Percentiles rank a stretch among this genome's conserved stretches.
These are phyloP conservation scores for Hymenoscyphus repandus DNA, from an alignment of 2,329 filamentous ascomycete genomes.

Conservation along the genomic window DNA sequence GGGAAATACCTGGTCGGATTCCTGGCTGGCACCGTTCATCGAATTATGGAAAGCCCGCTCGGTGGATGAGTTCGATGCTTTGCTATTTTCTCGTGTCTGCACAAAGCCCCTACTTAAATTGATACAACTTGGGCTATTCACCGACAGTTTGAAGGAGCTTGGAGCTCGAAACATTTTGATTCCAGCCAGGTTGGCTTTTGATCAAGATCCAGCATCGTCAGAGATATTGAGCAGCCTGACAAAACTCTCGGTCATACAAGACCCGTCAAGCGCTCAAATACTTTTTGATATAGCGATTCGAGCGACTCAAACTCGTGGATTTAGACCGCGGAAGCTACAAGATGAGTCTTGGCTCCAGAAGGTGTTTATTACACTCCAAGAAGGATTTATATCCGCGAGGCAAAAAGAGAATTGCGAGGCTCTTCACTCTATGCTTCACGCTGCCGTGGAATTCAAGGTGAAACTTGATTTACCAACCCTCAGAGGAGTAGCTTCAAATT, in stretches of 20 bases:
- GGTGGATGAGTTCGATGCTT: slow-evolving; percentile 17
- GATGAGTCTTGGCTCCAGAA: slow-evolving; percentile 46
- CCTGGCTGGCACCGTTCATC: slow-evolving; percentile 28
- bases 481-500: slow-evolving; percentile 29
- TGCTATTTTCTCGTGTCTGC: slow-evolving; percentile 30
- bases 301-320: slow-evolving; percentile 37
- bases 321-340: slow-evolving; percentile 38
- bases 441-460: slow-evolving; percentile 32
- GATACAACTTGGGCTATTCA: slow-evolving; percentile 22
- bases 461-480: slow-evolving; percentile 32
- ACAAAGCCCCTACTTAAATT: slow-evolving; percentile 27
- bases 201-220: slow-evolving; percentile 11
- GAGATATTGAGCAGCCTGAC: slow-evolving; percentile 24
- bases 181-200: slow-evolving; percentile 25
- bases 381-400: slow-evolving; percentile 20
- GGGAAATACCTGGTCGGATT: neutral
- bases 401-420: slow-evolving; percentile 22
- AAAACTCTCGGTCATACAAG: slow-evolving; percentile 21
- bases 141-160: slow-evolving; percentile 27
- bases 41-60: slow-evolving; percentile 27
- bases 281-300: slow-evolving; percentile 42
- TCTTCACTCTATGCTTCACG: slow-evolving; percentile 31
- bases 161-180: slow-evolving; percentile 32
- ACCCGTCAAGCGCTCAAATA: slow-evolving; percentile 36
- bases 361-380: slow-evolving; percentile 35